Evolutionary conservation across 139 green algal genomes (phyloP), one percentile per base, ranked within the genome.

Genomic region (Choricystis sp.): DNA sequence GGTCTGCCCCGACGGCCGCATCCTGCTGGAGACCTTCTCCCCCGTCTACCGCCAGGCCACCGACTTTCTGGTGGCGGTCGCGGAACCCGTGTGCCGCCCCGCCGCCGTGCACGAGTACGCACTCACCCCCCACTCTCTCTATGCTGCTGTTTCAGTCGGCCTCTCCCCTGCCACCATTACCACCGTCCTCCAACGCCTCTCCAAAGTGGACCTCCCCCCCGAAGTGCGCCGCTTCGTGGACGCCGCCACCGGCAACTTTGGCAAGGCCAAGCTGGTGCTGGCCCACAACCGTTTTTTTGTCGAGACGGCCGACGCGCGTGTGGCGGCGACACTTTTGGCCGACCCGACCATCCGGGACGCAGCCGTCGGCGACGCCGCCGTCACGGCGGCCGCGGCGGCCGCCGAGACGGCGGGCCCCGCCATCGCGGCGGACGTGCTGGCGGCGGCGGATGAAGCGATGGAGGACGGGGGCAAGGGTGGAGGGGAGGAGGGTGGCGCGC

Each of bases 11-110:
- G 92, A 98, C 66, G 87, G 88, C 22, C 79, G 89, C 62, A 89
- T 98, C 68, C 95, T 97, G 77, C 74, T 98, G 64, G 92, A 98
- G 72, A 96, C 91, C 3, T 98, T 91, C 75, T 94, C 84, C 1
- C 83, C 83, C 23, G 78, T 97, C 40, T 98, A 97, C 79, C 92
- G 90, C 66, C 79, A 94, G 72, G 92, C 92, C 4, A 96, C 95
- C 66, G 92, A 99, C 76, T 99, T 99, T 66, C 75, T 99, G 0
- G 95, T 99, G 60, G 87, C 92, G 23, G 87, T 98, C n/a, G 85
- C 93, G 2, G 93, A 96, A 81, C 89, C 89, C 9, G 83, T 95
- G 14, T 94, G 85, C 60, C 78, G 89, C 1, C 89, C 91, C 3
- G 86, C 25, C 57, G 71, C 59, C 29, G 68, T 96, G 25, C 91